phyloP scores from a whole-genome alignment of 768 basidiomycete species.

The Lentinus brumalis region DNA sequence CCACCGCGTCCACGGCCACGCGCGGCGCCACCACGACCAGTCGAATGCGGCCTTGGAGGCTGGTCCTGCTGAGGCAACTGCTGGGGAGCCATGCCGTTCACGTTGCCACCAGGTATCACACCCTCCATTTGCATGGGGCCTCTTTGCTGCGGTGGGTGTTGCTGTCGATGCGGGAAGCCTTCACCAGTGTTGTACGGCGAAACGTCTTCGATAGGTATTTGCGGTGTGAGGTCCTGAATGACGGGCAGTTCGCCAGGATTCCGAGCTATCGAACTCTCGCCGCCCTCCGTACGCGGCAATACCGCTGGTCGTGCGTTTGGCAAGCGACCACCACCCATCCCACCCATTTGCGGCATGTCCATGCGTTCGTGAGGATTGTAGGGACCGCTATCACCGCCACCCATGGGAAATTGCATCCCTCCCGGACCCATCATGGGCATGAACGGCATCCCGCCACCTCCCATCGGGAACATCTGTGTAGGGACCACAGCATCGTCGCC shows the following conservation, averaged over 20 bases:
- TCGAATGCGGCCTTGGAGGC: conserved; percentile 30
- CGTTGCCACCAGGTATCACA: not conserved
- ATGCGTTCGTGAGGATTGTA: conserved; percentile 84
- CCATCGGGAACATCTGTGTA: conserved; percentile 64
- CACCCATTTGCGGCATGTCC: conserved; percentile 65
- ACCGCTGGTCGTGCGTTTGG: conserved; percentile 56
- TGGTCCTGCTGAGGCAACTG: conserved; percentile 26
- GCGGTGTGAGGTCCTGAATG: conserved; percentile 80
- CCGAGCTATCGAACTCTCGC: conserved; percentile 38
- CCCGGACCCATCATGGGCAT: conserved; percentile 68
- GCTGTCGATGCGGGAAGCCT: conserved; percentile 8
- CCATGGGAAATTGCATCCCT: conserved; percentile 55
- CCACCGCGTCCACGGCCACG: conserved; percentile 48
- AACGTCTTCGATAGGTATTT: conserved; percentile 37
- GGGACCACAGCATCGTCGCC: conserved; percentile 86
- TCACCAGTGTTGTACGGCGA: conserved; percentile 25
- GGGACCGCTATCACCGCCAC: conserved; percentile 35
- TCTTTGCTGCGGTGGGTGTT: not conserved
- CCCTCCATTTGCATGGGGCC: conserved; percentile 8
- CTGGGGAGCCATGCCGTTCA: conserved; percentile 2
- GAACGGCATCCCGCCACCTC: conserved; percentile 57
- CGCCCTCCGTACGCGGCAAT: conserved; percentile 57
- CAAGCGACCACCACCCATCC: conserved; percentile 29
- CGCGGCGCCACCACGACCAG: conserved; percentile 36
- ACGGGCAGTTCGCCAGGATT: conserved; percentile 77